Conservation (phyloP, 345 rosid species). For the Abelmoschus esculentus region DNA sequence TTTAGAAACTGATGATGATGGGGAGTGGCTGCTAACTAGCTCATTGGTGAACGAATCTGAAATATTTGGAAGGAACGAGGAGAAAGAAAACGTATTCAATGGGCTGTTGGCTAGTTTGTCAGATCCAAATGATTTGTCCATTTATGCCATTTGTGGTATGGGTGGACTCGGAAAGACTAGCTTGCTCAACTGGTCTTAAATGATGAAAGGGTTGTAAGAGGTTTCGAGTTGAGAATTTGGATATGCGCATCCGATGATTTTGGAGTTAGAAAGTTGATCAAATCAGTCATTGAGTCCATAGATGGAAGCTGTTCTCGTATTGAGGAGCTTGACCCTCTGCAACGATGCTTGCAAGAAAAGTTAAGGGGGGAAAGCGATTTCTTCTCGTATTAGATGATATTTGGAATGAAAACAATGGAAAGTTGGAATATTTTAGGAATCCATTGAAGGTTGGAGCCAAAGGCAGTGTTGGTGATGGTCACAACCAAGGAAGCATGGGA, state of each 20-base stretch:
- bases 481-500: too few species aligned
- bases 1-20: not conserved
- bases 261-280: conserved; percentile 9
- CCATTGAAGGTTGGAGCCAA: not conserved
- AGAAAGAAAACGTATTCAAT: conserved; percentile 3
- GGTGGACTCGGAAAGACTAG: conserved; percentile 10
- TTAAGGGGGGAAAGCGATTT: not conserved
- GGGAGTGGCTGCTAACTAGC: conserved; percentile 4
- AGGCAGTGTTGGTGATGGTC: not conserved
- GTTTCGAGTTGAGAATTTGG: conserved; percentile 20
- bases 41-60: conserved; percentile 9
- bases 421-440: conserved; percentile 1
- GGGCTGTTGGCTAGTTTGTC: not conserved
- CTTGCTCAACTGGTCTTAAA: conserved; percentile 22
- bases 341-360: conserved; percentile 1
- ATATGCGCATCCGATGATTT: conserved; percentile 17
- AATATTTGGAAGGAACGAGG: conserved; percentile 7
- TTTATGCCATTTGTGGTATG: not conserved
- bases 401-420: conserved; percentile 13
- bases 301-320: not conserved
- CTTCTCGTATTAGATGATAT: conserved; percentile 14
- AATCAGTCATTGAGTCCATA: conserved; percentile 12
- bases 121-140: conserved; percentile 3
- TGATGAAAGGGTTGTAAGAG: conserved; percentile 9
- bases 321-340: conserved; percentile 6